Conservation (phyloP, 2,329 filamentous ascomycete species). For the Penicillium sp. region DNA sequence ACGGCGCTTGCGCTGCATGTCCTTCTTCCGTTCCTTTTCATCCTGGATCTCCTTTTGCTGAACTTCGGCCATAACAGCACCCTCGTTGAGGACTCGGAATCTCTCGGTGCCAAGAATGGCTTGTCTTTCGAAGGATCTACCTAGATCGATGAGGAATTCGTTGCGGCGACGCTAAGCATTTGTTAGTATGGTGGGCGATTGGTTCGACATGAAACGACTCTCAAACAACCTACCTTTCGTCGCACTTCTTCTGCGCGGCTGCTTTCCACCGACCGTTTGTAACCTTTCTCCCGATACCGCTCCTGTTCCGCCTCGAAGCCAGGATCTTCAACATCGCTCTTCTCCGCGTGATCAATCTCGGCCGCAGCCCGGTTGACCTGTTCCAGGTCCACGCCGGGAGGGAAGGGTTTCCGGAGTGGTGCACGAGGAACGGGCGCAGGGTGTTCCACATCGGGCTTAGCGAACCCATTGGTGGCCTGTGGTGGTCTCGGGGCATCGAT, state of each 20-base stretch:
- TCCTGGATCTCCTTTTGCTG: conserved; percentile 86
- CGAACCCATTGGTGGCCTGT: conserved; percentile 18
- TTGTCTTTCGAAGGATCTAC: conserved; percentile 64
- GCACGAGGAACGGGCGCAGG: conserved; percentile 2
- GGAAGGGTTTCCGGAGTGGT: conserved; percentile 20
- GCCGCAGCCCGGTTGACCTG: conserved; percentile 68
- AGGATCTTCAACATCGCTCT: conserved; percentile 57
- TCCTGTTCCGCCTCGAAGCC: conserved; percentile 54
- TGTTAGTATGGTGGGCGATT: conserved; percentile 13
- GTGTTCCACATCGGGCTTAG: conserved; percentile 13
- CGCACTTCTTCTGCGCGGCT: conserved; percentile 62
- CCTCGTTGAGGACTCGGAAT: conserved; percentile 74
- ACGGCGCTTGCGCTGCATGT: conserved; percentile 96
- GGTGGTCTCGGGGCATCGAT: conserved; percentile 6
- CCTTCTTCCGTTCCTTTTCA: conserved; percentile 99
- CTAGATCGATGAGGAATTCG: conserved; percentile 56
- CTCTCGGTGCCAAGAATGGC: conserved; percentile 70
- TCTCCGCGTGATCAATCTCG: conserved; percentile 57
- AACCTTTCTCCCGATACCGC: conserved; percentile 54
- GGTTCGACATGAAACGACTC: background rate
- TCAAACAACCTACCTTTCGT: conserved; percentile 57
- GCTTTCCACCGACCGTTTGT: conserved; percentile 69
- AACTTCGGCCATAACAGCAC: conserved; percentile 79
- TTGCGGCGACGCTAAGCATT: conserved; percentile 58
- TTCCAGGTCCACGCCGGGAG: conserved; percentile 52